Evolutionary conservation across 2,329 filamentous ascomycete genomes (phyloP).

Genomic region (Colletotrichum sp.): DNA sequence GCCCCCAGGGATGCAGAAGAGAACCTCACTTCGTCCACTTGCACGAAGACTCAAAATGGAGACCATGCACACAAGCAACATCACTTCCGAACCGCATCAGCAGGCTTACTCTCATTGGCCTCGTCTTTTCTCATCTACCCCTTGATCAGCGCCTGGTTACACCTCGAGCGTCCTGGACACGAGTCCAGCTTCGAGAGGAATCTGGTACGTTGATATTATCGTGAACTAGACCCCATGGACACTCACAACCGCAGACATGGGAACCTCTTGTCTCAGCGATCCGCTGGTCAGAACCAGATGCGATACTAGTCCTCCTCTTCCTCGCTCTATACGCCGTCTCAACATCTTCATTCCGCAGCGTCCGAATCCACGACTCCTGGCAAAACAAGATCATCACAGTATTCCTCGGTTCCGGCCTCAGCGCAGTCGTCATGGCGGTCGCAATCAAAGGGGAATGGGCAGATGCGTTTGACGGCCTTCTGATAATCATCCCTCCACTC

Average conservation of each 20-base stretch:
- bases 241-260: background rate
- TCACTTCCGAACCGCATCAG: background rate
- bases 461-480: background rate
- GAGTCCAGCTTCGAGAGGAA: background rate
- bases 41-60: background rate
- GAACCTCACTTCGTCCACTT: background rate
- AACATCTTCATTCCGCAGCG: background rate
- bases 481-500: background rate
- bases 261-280: background rate
- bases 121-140: background rate
- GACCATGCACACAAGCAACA: background rate
- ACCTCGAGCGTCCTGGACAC: background rate
- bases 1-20: background rate
- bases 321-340: background rate
- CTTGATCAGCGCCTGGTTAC: background rate
- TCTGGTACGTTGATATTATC: background rate
- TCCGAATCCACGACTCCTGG: background rate
- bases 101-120: too few relatives aligned
- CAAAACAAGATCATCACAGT: background rate
- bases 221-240: too few relatives aligned
- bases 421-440: fast-evolving
- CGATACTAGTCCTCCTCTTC: background rate
- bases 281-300: background rate
- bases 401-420: background rate
- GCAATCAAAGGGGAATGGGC: background rate